phyloP scores from a whole-genome alignment of 2,329 filamentous ascomycete genomes.

The Apiospora marii region DNA sequence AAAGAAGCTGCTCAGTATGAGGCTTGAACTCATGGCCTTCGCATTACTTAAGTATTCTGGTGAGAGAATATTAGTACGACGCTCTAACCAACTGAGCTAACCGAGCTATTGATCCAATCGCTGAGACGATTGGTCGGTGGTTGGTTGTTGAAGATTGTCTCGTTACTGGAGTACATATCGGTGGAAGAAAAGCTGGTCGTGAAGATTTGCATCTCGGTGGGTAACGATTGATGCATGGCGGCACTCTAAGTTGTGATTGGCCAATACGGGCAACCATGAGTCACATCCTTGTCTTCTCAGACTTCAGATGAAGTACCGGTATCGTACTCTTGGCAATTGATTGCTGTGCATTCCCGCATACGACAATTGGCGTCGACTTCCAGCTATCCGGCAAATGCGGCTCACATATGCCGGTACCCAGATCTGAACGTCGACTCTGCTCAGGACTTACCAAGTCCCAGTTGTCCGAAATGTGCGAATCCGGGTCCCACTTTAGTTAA shows the following conservation, averaged over 20 bases:
- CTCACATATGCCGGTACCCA: no score
- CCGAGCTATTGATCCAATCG: conserved; percentile 16
- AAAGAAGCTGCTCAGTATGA: conserved; percentile 22
- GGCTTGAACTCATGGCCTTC: conserved; percentile 25
- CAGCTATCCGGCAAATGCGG: no score
- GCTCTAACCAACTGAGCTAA: conserved; percentile 25
- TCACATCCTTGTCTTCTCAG: no score
- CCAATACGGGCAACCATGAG: no score
- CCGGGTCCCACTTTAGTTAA: neutral
- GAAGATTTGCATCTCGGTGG: neutral
- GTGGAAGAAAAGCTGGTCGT: neutral
- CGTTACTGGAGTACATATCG: neutral
- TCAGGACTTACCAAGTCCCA: no score
- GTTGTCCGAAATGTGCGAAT: neutral
- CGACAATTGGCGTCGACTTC: no score
- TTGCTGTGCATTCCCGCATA: no score
- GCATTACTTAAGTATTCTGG: conserved; percentile 17
- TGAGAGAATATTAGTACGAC: conserved; percentile 21
- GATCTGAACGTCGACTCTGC: no score
- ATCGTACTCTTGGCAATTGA: no score
- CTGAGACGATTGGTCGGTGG: conserved; percentile 16
- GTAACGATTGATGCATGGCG: neutral
- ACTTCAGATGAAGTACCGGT: no score
- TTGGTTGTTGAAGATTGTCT: neutral
- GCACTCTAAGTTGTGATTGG: neutral